Base-by-base conservation (phyloP, 2,329 filamentous ascomycete genomes). In the Fusarium tricinctum region DNA sequence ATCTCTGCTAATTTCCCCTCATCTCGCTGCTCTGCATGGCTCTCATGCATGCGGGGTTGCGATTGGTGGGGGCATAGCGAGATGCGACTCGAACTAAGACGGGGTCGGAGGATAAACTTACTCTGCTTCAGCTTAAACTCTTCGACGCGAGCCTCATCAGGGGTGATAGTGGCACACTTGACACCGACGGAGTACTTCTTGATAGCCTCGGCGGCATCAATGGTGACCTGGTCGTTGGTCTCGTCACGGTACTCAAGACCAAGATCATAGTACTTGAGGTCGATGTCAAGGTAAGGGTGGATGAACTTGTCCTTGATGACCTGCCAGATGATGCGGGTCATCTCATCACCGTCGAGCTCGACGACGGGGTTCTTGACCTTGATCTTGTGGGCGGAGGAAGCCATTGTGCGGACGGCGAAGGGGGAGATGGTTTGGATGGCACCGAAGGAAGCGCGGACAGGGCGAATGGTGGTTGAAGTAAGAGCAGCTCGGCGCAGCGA, bases 241-340 rank as follows among this genome's bases (percentile, higher is more conserved):
- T 97, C 83, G 81, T 99, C 95, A 79, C 96, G 92, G 88, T 97
- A 97, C 80, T 93, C 90, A 70, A 98, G 89, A 66, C 96, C 96
- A 75, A 97, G 83, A 79, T 97, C 94, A 82, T 97, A 97, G 88
- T 97, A 97, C 87, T 99, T 98, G 78, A 99, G 90, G 82, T 98
- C 95, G 80, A 99, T 89, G 81, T 97, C 94, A 73, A 99, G 91
- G 84, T 96, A 97, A 58, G 94, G 94, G 83, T 91, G 87, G 83
- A 97, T 97, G 85, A 97, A 95, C 88, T 97, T 97, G 84, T 98
- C 92, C 88, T 97, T 97, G 88, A 99, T 99, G 81, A 92, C 90
- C 85, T 97, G 86, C 96, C 96, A 99, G 86, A 99, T 99, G 81
- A 99, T 94, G 77, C 96, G 88, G 75, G 96, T 99, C 96, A 98